Evolutionary conservation across 352 stramenopile genomes (phyloP), one percentile per base, ranked within the genome.

Genomic region (Peronosclerospora sorghi): DNA sequence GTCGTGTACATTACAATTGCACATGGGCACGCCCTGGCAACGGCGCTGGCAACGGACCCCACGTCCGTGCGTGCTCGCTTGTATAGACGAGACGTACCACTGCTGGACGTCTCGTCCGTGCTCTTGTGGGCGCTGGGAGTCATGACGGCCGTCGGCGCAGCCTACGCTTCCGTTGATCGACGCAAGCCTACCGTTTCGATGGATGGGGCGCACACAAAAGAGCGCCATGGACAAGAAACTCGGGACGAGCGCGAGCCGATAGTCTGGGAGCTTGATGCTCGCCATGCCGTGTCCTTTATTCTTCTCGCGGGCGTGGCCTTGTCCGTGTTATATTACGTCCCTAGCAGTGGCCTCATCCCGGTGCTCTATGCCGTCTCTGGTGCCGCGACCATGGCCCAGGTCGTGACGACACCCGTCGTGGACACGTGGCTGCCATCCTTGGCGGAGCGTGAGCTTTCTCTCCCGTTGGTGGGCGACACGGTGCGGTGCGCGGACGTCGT

Each of bases 281-380:
- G 56, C 44, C 68, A 82, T 24, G 76, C 76, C 0, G 54, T 89
- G 5, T 62, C 51, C 4, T 89, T 89, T 41, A 85, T 89, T 23
- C 41, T 63, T 20, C 57, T 65, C 20, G 73, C 73, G 5, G 74
- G 66, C 0, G 37, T 69, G 4, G 81, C 85, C 42, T 57, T 89
- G 37, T 80, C 67, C 10, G 20, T 86, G 1, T 72, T 86, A 5
- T 89, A 83, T 52, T 89, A 73, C 35, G 56, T 86, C 15, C 83
- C 85, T 28, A 52, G 83, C 34, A 60, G 57, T 9, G 52, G 59
- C 13, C 35, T 72, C 1, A 68, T 89, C 34, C 75, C 76, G 2
- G 63, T 89, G 20, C 56, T 89, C n/a, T 89, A 86, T 36, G 58
- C 62, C 7, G 17, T n/a, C n/a, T n/a, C n/a, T n/a, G n/a, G n/a